Evolutionary conservation across 345 rosid species (phyloP).

Genomic region (Hibiscus syriacus): DNA sequence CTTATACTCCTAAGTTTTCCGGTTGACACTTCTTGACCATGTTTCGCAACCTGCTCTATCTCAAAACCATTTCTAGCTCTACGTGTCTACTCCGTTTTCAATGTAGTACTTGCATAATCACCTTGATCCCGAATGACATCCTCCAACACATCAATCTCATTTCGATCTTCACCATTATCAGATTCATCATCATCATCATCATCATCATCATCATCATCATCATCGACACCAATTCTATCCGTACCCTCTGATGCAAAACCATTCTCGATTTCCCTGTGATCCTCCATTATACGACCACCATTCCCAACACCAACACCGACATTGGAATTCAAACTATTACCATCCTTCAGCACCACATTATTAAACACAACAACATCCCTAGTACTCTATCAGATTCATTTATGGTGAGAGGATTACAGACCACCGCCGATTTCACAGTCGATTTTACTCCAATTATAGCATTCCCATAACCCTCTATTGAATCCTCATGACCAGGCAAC

Average conservation of each 20-base stretch:
- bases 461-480: constrained; percentile 10
- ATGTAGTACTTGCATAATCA: constrained; percentile 13
- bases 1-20: constrained; percentile 14
- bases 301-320: constrained; percentile 10
- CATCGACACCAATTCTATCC: constrained; percentile 21
- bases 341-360: constrained; percentile 22
- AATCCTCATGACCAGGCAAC: constrained; percentile 24
- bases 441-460: constrained; percentile 18
- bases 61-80: constrained; percentile 14
- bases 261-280: constrained; percentile 10
- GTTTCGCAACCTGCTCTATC: constrained; percentile 21
- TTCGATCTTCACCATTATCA: constrained; percentile 22
- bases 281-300: constrained; percentile 6
- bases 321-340: constrained; percentile 11
- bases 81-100: constrained; percentile 17
- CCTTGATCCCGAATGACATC: constrained; percentile 19
- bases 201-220: constrained; percentile 10
- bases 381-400: constrained; percentile 31
- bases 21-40: constrained; percentile 8
- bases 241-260: constrained; percentile 18
- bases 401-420: constrained; percentile 55
- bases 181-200: constrained; percentile 8
- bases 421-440: constrained; percentile 32
- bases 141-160: constrained; percentile 20
- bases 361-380: constrained; percentile 12